Percentiles rank a stretch among this genome's conserved stretches.
Conservation (phyloP, 1,139 yeast genomes). For the Saccharomyces uvarum region DNA sequence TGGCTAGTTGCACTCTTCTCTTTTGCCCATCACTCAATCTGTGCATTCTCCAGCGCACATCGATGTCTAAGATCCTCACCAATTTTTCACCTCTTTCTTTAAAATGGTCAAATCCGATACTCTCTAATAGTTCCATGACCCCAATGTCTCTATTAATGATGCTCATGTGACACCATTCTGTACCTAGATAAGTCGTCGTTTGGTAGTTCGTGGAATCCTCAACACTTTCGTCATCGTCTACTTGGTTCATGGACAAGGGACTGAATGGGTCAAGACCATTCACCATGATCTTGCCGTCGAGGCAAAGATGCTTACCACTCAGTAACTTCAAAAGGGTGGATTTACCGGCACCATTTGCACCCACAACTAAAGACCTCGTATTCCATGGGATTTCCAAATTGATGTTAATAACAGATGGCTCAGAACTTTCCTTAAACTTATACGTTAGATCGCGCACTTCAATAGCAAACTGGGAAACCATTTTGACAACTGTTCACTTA, state of each 20-base stretch:
- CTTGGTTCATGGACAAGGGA: slow-evolving; percentile 24
- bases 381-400: slow-evolving; percentile 57
- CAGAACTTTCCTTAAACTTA: slow-evolving; percentile 53
- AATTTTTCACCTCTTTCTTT: slow-evolving; percentile 71
- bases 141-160: slow-evolving; percentile 86
- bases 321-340: slow-evolving; percentile 75
- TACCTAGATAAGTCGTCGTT: slow-evolving; percentile 84
- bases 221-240: slow-evolving; percentile 22
- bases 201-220: slow-evolving; percentile 31
- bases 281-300: slow-evolving; percentile 53
- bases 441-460: slow-evolving; percentile 62
- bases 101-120: slow-evolving; percentile 74
- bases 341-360: slow-evolving; percentile 97
- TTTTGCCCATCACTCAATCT: slow-evolving; percentile 90
- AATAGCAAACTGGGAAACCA: slow-evolving; percentile 40
- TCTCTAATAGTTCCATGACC: slow-evolving; percentile 65
- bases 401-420: slow-evolving; percentile 63
- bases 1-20: slow-evolving; percentile 82
- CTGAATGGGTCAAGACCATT: slow-evolving; percentile 85
- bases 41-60: slow-evolving; percentile 87
- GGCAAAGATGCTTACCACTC: slow-evolving; percentile 86
- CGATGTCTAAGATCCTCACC: slow-evolving; percentile 71
- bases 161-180: slow-evolving; percentile 95
- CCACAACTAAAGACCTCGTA: slow-evolving; percentile 69
- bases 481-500: background rate